phyloP scores from a whole-genome alignment of 2,329 filamentous ascomycete genomes.

The Aspergillus intermedius region DNA sequence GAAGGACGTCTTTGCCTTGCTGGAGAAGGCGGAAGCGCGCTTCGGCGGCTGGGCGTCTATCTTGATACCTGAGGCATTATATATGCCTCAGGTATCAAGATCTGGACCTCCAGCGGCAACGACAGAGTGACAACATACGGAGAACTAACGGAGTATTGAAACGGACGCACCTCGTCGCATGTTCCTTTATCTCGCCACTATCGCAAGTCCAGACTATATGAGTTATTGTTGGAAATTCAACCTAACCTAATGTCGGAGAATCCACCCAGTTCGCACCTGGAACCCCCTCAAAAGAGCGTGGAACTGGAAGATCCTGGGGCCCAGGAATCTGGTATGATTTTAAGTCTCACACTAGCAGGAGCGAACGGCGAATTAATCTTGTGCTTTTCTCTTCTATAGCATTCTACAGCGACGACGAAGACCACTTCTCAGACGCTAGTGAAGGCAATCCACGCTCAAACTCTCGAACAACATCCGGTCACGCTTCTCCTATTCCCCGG shows the following conservation, averaged over 20 bases:
- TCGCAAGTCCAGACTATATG: slow-evolving; percentile 17
- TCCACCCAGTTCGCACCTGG: slow-evolving; percentile 38
- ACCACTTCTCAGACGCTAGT: slow-evolving; percentile 61
- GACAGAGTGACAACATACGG: slow-evolving; percentile 2
- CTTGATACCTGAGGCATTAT: slow-evolving; percentile 12
- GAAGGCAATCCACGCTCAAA: slow-evolving; percentile 44
- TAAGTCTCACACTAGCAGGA: background rate
- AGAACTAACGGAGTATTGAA: background rate
- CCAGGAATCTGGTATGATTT: slow-evolving; percentile 46
- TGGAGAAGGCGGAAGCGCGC: background rate
- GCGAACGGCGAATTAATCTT: background rate
- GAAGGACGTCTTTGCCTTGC: slow-evolving; percentile 2
- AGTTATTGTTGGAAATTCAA: slow-evolving; percentile 7
- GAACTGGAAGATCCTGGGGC: slow-evolving; percentile 53
- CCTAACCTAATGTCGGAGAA: slow-evolving; percentile 31
- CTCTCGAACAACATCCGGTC: slow-evolving; percentile 33
- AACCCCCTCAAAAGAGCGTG: slow-evolving; percentile 50
- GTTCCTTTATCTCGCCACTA: slow-evolving; percentile 5
- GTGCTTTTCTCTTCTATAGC: slow-evolving; percentile 21
- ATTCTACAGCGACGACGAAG: slow-evolving; percentile 50
- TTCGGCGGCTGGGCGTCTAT: background rate
- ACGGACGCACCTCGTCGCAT: background rate
- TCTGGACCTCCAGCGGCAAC: slow-evolving; percentile 22
- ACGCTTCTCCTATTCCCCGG: slow-evolving; percentile 50
- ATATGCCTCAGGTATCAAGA: slow-evolving; percentile 17